A percentile compares a stretch with the other conserved stretches of the same genome.
Conservation (phyloP, 1,284 basidiomycete species). For the Microbotryomycetes sp. region DNA sequence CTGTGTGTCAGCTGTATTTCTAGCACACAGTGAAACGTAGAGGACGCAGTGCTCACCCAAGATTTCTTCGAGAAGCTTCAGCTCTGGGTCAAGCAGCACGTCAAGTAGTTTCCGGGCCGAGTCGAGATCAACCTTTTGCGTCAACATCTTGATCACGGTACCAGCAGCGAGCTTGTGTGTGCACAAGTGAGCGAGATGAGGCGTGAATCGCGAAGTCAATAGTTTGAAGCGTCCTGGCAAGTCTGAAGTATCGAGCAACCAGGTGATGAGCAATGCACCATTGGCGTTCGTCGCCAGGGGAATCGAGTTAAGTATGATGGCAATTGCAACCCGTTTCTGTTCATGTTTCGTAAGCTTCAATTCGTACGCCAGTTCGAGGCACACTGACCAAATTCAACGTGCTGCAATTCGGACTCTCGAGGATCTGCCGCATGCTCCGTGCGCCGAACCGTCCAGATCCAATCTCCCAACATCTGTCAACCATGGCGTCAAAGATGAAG, state of each 20-base stretch:
- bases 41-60: constrained; percentile 46
- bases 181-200: constrained; percentile 90
- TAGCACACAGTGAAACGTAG: constrained; percentile 10
- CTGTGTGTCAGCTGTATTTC: background rate
- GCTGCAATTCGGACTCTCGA: constrained; percentile 80
- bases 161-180: constrained; percentile 95
- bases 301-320: constrained; percentile 93
- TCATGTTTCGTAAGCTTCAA: background rate
- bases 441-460: constrained; percentile 71
- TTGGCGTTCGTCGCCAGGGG: constrained; percentile 97
- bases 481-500: constrained; percentile 97
- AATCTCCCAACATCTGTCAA: constrained; percentile 81
- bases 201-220: constrained; percentile 87
- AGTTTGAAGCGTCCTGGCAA: constrained; percentile 88
- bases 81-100: constrained; percentile 37
- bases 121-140: constrained; percentile 38
- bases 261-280: constrained; percentile 87
- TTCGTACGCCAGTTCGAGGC: too few relatives aligned
- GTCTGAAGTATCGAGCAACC: constrained; percentile 89
- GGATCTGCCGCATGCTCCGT: constrained; percentile 91
- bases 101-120: constrained; percentile 38
- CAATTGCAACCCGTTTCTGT: constrained; percentile 83
- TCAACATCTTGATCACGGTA: constrained; percentile 66
- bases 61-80: constrained; percentile 78
- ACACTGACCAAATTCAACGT: constrained; percentile 64